Evolutionary conservation across 371 early-diverging fungal species (phyloP), one percentile per base, ranked within the genome.

Genomic region (Mortierella sp.): DNA sequence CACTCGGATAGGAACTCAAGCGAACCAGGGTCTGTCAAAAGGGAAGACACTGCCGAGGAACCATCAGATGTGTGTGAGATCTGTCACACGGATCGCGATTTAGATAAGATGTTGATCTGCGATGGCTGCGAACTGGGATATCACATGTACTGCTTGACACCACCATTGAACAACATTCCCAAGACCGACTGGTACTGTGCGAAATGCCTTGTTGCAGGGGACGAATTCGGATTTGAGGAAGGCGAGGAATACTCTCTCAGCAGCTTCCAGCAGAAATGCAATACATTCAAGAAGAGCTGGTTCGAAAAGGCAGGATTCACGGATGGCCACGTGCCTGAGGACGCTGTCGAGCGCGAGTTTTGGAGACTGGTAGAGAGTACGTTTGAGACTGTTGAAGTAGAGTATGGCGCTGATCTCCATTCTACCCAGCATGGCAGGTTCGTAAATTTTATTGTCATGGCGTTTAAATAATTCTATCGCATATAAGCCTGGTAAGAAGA

Each of bases 391-490:
- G 95, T 96, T 7, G 95, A 97, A 82, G 98, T 99, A 0, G 98
- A 98, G 89, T 98, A 98, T 83, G 99, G 98, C 6, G 98, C 99
- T 0, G 98, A 98, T 88, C 88, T 98, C 71, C 98, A 97, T 82
- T 94, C 97, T 9, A 94, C 96, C 13, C 93, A 94, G 54, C 96
- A 98, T 81, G 98, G 99, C 89, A 96, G 96, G 95, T 95, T 81
- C 44, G 74, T 70, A 24, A 31, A 13, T 11, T 60, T 52, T 26
- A 1, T 45, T 5, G 16, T 38, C 28, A 28, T 26, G n/a, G 16
- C 54, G 42, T 28, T n/a, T 38, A 11, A 31, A 57, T 28, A 60
- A 28, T 8, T 24, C 14, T 34, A 19, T 50, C 16, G 4, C 63
- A 63, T 44, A 19, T 16, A 34, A 34, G 13, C 11, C 3, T 65